phyloP scores from a whole-genome alignment of 1,139 yeast species.

The Geotrichum carabidarum region DNA sequence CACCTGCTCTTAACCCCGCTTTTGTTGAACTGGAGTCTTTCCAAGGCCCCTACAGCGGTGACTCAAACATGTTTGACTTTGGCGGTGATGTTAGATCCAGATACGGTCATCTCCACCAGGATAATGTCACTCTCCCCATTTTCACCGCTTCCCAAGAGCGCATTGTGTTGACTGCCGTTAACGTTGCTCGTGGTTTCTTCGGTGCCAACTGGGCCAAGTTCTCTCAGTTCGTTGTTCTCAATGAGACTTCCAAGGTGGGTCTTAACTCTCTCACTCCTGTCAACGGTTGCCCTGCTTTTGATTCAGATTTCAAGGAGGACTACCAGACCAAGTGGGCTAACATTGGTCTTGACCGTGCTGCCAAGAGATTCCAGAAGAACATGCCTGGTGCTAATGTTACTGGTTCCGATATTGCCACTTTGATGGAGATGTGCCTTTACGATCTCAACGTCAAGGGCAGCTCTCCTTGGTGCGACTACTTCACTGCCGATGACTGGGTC shows the following conservation, averaged over 20 bases:
- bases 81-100: conserved; percentile 38
- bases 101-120: conserved; percentile 40
- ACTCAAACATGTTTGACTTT: conserved; percentile 28
- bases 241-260: conserved; percentile 39
- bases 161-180: conserved; percentile 39
- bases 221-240: conserved; percentile 36
- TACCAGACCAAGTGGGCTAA: conserved; percentile 21
- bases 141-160: conserved; percentile 42
- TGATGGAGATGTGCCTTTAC: conserved; percentile 52
- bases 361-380: conserved; percentile 36
- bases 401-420: conserved; percentile 40
- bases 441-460: conserved; percentile 52
- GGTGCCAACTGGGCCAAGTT: conserved; percentile 33
- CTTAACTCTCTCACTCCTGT: conserved; percentile 42
- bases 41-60: conserved; percentile 39
- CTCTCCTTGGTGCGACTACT: conserved; percentile 52
- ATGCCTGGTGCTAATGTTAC: conserved; percentile 45
- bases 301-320: conserved; percentile 20
- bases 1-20: conserved; percentile 26
- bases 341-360: conserved; percentile 38
- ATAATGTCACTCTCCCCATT: conserved; percentile 34
- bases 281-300: conserved; percentile 17
- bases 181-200: conserved; percentile 43
- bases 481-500: conserved; percentile 53
- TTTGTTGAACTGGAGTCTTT: conserved; percentile 8